phyloP scores from a whole-genome alignment of 768 basidiomycete genomes.

The Kwoniella botswanensis region DNA sequence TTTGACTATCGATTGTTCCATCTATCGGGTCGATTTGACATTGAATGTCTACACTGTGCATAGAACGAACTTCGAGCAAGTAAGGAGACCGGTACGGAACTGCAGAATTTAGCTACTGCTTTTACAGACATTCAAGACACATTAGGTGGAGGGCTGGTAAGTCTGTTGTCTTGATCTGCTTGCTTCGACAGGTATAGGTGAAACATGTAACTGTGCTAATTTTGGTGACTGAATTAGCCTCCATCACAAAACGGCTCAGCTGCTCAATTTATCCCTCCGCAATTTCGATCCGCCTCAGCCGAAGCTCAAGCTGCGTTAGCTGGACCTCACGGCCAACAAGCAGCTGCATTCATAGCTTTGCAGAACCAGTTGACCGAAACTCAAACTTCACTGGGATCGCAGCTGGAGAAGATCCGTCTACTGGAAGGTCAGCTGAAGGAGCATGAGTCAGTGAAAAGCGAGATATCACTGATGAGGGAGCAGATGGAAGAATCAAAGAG shows the following conservation, averaged over 20 bases:
- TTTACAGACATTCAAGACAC: constrained; percentile 94
- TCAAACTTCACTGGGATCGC: constrained; percentile 73
- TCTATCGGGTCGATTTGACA: no score
- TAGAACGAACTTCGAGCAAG: constrained; percentile 92
- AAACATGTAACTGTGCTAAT: background rate
- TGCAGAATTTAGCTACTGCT: constrained; percentile 73
- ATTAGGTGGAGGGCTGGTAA: constrained; percentile 77
- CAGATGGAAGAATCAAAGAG: constrained; percentile 66
- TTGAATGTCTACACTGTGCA: no score
- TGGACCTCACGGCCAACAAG: constrained; percentile 52
- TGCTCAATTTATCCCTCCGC: constrained; percentile 51
- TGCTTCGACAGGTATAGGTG: no score
- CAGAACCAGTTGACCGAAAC: constrained; percentile 85
- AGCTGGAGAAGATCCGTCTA: constrained; percentile 77
- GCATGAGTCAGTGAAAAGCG: constrained; percentile 80
- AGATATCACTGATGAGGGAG: constrained; percentile 74
- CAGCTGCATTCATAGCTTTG: constrained; percentile 66
- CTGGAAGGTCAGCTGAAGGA: constrained; percentile 80
- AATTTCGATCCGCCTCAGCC: constrained; percentile 47
- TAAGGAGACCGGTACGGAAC: constrained; percentile 86
- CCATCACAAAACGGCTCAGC: constrained; percentile 57
- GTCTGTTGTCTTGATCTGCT: constrained; percentile 50
- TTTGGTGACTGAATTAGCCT: constrained; percentile 32
- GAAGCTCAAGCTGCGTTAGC: constrained; percentile 47
- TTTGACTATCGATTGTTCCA: no score